phyloP scores from a whole-genome alignment of 345 rosid species.

The Moricandia arvensis region DNA sequence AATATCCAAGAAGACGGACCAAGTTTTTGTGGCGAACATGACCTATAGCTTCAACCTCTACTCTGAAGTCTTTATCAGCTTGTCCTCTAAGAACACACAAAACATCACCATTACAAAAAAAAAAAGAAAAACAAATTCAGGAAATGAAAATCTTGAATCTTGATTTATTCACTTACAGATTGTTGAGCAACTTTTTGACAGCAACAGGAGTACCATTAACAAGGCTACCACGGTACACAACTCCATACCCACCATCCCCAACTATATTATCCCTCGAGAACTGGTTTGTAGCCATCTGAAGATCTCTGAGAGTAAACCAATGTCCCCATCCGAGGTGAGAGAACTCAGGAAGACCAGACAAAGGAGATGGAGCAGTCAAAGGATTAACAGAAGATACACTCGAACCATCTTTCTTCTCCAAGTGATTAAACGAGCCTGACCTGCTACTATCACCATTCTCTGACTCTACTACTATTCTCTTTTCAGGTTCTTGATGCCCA shows the following conservation, averaged over 20 bases:
- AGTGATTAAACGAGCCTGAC: conserved; percentile 59
- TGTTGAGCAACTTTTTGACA: conserved; percentile 87
- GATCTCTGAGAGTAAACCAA: conserved; percentile 94
- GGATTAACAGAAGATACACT: conserved; percentile 59
- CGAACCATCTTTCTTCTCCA: conserved; percentile 50
- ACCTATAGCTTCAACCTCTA: conserved; percentile 96
- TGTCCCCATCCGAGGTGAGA: conserved; percentile 97
- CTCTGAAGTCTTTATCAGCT: conserved; percentile 94
- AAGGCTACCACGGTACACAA: conserved; percentile 78
- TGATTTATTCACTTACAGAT: conserved; percentile 61
- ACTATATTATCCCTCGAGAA: conserved; percentile 53
- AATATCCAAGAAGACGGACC: conserved; percentile 90
- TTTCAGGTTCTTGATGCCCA: conserved; percentile 27
- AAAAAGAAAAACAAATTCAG: background rate
- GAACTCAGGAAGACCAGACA: conserved; percentile 82
- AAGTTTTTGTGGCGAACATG: conserved; percentile 90
- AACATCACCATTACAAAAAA: conserved; percentile 17
- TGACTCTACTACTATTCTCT: conserved; percentile 36
- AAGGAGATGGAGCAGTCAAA: conserved; percentile 76
- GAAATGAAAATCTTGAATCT: conserved; percentile 5
- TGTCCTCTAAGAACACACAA: conserved; percentile 60
- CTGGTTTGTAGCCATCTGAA: conserved; percentile 69
- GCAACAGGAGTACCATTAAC: conserved; percentile 84
- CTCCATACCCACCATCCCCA: conserved; percentile 85
- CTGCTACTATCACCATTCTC: conserved; percentile 65